Base-by-base conservation (phyloP, 139 green algal species). In the Closterium sp. region DNA sequence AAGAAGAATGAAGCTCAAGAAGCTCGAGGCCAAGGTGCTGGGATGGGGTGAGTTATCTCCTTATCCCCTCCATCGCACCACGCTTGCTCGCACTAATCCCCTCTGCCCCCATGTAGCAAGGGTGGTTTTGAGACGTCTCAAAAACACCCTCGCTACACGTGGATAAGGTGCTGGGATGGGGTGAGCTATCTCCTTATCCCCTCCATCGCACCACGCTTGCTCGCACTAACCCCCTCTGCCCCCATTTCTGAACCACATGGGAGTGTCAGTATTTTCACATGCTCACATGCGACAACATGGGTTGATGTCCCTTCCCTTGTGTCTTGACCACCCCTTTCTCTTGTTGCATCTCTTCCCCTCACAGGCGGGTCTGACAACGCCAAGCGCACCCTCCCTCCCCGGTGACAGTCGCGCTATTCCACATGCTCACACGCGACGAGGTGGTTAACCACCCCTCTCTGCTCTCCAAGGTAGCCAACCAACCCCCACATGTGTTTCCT, bases 1-100 rank as follows among this genome's bases (percentile, higher is more conserved):
- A 30, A 31, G 28, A 87, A 87, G 85, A 87, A 87, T n/a, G 85
- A 87, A 87, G n/a, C 85, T 87, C 0, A 87, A 32, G n/a, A 87
- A 87, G 85, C 85, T 87, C 0, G 85, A 87, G n/a, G 28, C n/a
- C 9, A 87, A 87, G 85, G 85, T 31, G 85, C 28, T 87, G n/a
- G 85, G 85, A 31, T 87, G 85, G 85, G 85, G 62, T 79, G 19
- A 38, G 38, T 50, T 50, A 50, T 50, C 5, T 17, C 38, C 13
- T 50, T 50, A 17, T 50, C 17, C 62, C 17, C 62, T 79, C 62
- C 62, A 27, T 27, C 27, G 5, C 38, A 50, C 38, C 7, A 50
- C 62, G 17, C 62, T 79, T 79, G 62, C 62, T 79, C 17, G 0
- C 13, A 2, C 1, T 24, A 24, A 24, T 79, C 62, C 62, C 19